Evolutionary conservation across 2,329 filamentous ascomycete species (phyloP).

Genomic region (Stagonosporopsis rhizophila): DNA sequence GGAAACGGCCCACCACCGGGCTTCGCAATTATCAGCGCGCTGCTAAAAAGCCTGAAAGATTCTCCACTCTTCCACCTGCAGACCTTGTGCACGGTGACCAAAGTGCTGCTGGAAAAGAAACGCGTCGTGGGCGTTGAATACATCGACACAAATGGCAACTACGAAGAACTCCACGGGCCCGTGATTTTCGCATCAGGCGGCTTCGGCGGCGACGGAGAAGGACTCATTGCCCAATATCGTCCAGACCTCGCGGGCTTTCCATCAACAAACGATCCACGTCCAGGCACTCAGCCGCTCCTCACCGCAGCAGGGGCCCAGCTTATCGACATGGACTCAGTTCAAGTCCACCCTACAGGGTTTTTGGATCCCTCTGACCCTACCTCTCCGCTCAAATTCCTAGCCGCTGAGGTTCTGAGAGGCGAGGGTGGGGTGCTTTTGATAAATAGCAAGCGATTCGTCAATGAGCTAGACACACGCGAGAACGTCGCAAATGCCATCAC

Average conservation of each 20-base stretch:
- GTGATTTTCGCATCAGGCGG: slow-evolving; percentile 69
- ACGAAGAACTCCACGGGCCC: slow-evolving; percentile 56
- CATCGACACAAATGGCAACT: slow-evolving; percentile 39
- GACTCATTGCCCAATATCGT: slow-evolving; percentile 63
- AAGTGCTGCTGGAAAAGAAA: slow-evolving; percentile 50
- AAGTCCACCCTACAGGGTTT: slow-evolving; percentile 71
- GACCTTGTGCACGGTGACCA: slow-evolving; percentile 62
- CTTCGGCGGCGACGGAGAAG: slow-evolving; percentile 67
- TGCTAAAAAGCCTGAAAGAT: slow-evolving; percentile 61
- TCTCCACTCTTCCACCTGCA: slow-evolving; percentile 60
- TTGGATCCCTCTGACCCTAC: slow-evolving; percentile 59
- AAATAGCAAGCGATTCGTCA: slow-evolving; percentile 64
- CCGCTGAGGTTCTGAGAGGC: slow-evolving; percentile 68
- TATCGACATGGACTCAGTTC: slow-evolving; percentile 60
- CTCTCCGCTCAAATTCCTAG: slow-evolving; percentile 66
- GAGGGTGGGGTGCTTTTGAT: slow-evolving; percentile 66
- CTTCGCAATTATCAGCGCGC: slow-evolving; percentile 62
- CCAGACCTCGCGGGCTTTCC: slow-evolving; percentile 67
- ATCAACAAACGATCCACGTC: slow-evolving; percentile 67
- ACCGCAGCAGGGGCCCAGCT: slow-evolving; percentile 50
- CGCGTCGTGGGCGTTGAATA: slow-evolving; percentile 63
- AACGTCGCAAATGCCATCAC: slow-evolving; percentile 62
- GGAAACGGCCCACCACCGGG: slow-evolving; percentile 65
- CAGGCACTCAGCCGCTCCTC: slow-evolving; percentile 60
- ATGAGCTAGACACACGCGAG: slow-evolving; percentile 68